These are phyloP conservation scores for Lipomyces sp. DNA, from an alignment of 805 yeast genomes.

Conservation along the genomic window DNA sequence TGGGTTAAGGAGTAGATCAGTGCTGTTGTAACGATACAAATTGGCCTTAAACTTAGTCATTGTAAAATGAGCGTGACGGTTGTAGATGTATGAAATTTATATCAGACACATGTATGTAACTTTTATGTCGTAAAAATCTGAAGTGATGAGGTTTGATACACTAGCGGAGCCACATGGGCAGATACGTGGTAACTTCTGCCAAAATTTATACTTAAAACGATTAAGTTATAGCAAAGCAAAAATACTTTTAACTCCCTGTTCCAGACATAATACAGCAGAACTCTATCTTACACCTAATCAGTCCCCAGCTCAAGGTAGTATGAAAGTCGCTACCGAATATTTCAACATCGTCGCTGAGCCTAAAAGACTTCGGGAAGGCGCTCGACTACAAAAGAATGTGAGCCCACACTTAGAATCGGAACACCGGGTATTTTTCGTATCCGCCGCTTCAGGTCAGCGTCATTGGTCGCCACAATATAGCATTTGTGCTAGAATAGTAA, in stretches of 20 bases:
- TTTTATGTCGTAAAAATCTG: neutral
- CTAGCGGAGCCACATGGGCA: too few relatives aligned
- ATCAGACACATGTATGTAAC: neutral
- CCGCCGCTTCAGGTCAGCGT: conserved; percentile 93
- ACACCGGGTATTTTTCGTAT: conserved; percentile 96
- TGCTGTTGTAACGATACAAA: neutral
- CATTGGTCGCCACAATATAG: conserved; percentile 95
- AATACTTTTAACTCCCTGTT: neutral
- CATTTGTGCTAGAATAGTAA: conserved; percentile 69
- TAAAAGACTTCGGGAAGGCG: conserved; percentile 68
- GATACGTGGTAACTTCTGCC: too few relatives aligned
- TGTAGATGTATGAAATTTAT: neutral
- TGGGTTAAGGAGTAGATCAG: conserved; percentile 23
- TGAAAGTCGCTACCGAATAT: neutral
- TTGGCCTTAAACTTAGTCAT: neutral
- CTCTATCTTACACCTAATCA: neutral
- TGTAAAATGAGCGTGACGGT: neutral
- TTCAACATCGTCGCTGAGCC: neutral
- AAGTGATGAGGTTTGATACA: neutral
- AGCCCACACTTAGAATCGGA: conserved; percentile 96
- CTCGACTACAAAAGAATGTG: conserved; percentile 88
- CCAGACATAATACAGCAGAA: neutral
- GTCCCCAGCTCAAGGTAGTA: neutral
- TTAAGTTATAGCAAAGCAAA: neutral
- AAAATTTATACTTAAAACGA: neutral